A percentile compares a stretch with the other conserved stretches of the same genome.
Evolutionary conservation across 2,329 filamentous ascomycete species (phyloP).

Genomic region (Alternaria arbusti): DNA sequence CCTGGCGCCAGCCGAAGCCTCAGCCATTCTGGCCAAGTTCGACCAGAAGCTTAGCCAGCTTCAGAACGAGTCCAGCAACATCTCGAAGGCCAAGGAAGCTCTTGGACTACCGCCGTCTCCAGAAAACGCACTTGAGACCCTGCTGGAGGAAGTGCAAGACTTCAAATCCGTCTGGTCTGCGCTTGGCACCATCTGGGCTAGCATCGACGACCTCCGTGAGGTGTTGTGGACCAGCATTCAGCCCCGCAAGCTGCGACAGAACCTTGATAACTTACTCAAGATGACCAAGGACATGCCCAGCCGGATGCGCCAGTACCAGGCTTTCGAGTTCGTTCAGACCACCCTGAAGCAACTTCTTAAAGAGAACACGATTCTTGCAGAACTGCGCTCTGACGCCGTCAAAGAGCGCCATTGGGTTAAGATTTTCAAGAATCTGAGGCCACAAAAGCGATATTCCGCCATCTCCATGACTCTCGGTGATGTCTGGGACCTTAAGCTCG

Average conservation of each 20-base stretch:
- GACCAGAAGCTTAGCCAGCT: slow-evolving; percentile 84
- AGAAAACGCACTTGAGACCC: slow-evolving; percentile 80
- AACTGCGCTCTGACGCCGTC: slow-evolving; percentile 95
- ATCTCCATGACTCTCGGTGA: slow-evolving; percentile 96
- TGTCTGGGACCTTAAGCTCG: slow-evolving; percentile 95
- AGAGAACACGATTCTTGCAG: slow-evolving; percentile 84
- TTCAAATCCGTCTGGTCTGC: slow-evolving; percentile 99
- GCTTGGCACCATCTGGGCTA: slow-evolving; percentile 94
- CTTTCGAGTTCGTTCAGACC: slow-evolving; percentile 98
- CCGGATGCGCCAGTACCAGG: slow-evolving; percentile 97
- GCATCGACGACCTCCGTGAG: slow-evolving; percentile 90
- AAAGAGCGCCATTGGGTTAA: slow-evolving; percentile 96
- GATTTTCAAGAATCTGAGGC: slow-evolving; percentile 95
- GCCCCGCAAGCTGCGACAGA: slow-evolving; percentile 87
- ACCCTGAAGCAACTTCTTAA: slow-evolving; percentile 88
- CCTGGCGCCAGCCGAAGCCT: slow-evolving; percentile 88
- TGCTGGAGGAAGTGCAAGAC: slow-evolving; percentile 95
- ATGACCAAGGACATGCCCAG: slow-evolving; percentile 99
- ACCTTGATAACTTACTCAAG: slow-evolving; percentile 90
- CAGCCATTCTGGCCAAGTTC: slow-evolving; percentile 79
- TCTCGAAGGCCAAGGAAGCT: slow-evolving; percentile 95
- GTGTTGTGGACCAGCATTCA: slow-evolving; percentile 94
- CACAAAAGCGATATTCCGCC: slow-evolving; percentile 90
- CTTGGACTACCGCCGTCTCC: slow-evolving; percentile 83
- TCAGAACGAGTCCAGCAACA: slow-evolving; percentile 88